Evolutionary conservation across 2,329 filamentous ascomycete genomes (phyloP).

Genomic region (Stenocarpella maydis): DNA sequence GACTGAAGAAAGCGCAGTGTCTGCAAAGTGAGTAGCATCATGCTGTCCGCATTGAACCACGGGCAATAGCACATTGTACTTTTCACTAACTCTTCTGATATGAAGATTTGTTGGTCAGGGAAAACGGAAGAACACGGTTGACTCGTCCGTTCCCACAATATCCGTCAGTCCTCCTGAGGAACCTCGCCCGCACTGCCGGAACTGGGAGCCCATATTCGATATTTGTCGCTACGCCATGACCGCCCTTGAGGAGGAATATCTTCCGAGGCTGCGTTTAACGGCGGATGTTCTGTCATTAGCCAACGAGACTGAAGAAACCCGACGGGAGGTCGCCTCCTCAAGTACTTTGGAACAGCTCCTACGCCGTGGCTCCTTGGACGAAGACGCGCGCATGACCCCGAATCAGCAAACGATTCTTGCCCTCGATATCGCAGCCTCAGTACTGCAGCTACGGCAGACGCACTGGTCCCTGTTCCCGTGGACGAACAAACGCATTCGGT

Average conservation of each 20-base stretch:
- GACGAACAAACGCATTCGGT: not conserved
- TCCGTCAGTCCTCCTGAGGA: not conserved
- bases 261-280: not conserved
- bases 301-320: not conserved
- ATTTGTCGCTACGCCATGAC: conserved; percentile 1
- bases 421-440: not conserved
- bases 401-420: not conserved
- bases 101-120: not conserved
- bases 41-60: not conserved
- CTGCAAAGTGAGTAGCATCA: not conserved
- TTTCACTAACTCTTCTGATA: not conserved
- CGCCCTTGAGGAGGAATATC: not conserved
- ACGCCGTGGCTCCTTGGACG: not conserved
- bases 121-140: not conserved
- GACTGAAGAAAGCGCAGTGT: not conserved
- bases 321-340: not conserved
- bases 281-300: not conserved
- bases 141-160: not conserved
- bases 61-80: not conserved
- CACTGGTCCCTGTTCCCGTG: not conserved
- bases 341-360: not conserved
- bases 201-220: not conserved
- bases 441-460: conserved; percentile 5
- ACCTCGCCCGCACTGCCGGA: not conserved
- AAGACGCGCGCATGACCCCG: not conserved